phyloP scores from a whole-genome alignment of 2,329 filamentous ascomycete genomes.

The Macrophomina tecta region DNA sequence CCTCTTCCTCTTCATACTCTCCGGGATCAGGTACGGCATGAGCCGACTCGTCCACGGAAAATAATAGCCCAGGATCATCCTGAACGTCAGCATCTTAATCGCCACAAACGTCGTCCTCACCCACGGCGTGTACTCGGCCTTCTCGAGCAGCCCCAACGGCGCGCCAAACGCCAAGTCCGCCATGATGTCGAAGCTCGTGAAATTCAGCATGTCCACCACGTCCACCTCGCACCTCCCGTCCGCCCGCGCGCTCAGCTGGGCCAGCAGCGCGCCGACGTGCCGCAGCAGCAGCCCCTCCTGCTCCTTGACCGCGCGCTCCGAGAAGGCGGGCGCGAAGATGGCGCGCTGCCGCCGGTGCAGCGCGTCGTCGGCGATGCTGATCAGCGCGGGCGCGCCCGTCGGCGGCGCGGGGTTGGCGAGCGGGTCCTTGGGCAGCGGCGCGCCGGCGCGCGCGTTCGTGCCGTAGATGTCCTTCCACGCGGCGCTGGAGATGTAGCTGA shows the following conservation, averaged over 20 bases:
- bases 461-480: slow-evolving; percentile 41
- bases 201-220: slow-evolving; percentile 42
- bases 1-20: not conserved
- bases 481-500: slow-evolving; percentile 43
- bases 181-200: slow-evolving; percentile 35
- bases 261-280: too few relatives aligned
- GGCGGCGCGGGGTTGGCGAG: slow-evolving; percentile 31
- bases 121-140: slow-evolving; percentile 40
- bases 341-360: too few relatives aligned
- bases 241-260: too few relatives aligned
- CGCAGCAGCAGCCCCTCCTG: too few relatives aligned
- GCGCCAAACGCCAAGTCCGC: slow-evolving; percentile 35
- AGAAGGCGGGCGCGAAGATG: too few relatives aligned
- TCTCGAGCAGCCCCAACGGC: slow-evolving; percentile 38
- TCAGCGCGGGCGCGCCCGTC: slow-evolving; percentile 17
- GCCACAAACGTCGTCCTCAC: slow-evolving; percentile 37
- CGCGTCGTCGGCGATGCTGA: too few relatives aligned
- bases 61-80: slow-evolving; percentile 3
- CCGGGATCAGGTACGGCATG: not conserved
- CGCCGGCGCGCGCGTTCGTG: too few relatives aligned
- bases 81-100: slow-evolving; percentile 24
- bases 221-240: slow-evolving; percentile 15
- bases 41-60: not conserved
- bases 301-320: too few relatives aligned
- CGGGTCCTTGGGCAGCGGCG: slow-evolving; percentile 19